Base-by-base conservation (phyloP, 306 rosid genomes). In the Crotalaria pallida region DNA sequence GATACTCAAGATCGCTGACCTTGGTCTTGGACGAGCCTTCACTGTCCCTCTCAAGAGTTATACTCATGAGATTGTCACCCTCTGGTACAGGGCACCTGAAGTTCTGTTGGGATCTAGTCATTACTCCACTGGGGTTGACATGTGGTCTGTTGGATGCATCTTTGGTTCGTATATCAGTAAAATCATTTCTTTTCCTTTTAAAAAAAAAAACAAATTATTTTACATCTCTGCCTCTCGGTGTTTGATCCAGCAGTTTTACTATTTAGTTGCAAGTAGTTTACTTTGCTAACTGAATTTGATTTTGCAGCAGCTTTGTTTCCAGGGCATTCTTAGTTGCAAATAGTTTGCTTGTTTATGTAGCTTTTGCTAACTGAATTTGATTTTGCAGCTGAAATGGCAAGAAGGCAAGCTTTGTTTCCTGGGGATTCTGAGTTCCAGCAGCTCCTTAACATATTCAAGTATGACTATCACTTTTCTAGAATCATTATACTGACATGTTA, bases 391-490 rank as follows among this genome's bases (percentile, higher is more conserved):
- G 98, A 94, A 73, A 94, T 94, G 98, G 95, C 67, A 6, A 78
- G 96, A 71, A 84, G 96, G 75, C 97, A 91, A 67, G 96, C 96
- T 21, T 53, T 94, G 36, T 94, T 94, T 74, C 95, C 96, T 0
- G 99, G 97, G 22, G 99, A 94, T 80, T 94, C 97, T 15, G 99
- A 94, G 75, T 94, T 90, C 75, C 97, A 87, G 69, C 97, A 94
- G 67, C 80, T 94, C 81, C 90, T 94, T 27, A 86, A 88, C 80
- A 94, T 94, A 71, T 94, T 94, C 83, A 94, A 91, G 96, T 84
- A 36, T 48, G 23, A 26, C 19, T 23, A 34, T 51, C 64, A 7
- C 38, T 67, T 49, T 18, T 31, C 3, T 29, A 27, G 6, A 66
- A 57, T 44, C 58, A 44, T 33, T 43, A 10, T 43, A 9, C 56